These are phyloP conservation scores for Haplosporangium sp. DNA, from an alignment of 371 early-diverging fungal genomes.

Conservation along the genomic window DNA sequence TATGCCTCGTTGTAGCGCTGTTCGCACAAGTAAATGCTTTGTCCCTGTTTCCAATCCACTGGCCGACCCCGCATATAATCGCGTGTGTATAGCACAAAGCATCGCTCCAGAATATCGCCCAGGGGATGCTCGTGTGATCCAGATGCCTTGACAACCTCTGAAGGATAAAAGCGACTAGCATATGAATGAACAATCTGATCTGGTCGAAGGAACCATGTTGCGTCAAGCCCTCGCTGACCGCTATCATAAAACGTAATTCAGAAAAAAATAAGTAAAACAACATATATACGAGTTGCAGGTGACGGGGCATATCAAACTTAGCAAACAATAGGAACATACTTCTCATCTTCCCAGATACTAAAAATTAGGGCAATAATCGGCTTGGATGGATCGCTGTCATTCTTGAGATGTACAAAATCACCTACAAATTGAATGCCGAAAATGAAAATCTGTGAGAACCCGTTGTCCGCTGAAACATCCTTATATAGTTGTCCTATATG, in stretches of 20 bases:
- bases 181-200: slow-evolving; percentile 53
- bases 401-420: slow-evolving; percentile 48
- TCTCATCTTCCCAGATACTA: slow-evolving; percentile 47
- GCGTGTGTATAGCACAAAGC: slow-evolving; percentile 35
- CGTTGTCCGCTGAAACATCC: too few relatives aligned
- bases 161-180: slow-evolving; percentile 46
- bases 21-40: slow-evolving; percentile 48
- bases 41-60: slow-evolving; percentile 39
- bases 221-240: slow-evolving; percentile 36
- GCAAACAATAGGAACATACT: slow-evolving; percentile 11
- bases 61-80: slow-evolving; percentile 51
- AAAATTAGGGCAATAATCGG: slow-evolving; percentile 47
- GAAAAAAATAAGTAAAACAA: too few relatives aligned
- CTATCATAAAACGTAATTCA: neutral
- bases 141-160: slow-evolving; percentile 46
- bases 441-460: too few relatives aligned
- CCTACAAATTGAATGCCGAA: slow-evolving; percentile 5
- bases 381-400: slow-evolving; percentile 35
- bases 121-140: slow-evolving; percentile 38
- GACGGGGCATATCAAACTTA: neutral
- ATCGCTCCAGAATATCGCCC: slow-evolving; percentile 31
- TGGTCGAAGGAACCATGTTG: slow-evolving; percentile 48
- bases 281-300: neutral
- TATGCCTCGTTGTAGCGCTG: slow-evolving; percentile 49
- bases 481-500: too few relatives aligned